Conservation (phyloP, 2,329 filamentous ascomycete genomes). For the Pseudocercospora macadamiae region DNA sequence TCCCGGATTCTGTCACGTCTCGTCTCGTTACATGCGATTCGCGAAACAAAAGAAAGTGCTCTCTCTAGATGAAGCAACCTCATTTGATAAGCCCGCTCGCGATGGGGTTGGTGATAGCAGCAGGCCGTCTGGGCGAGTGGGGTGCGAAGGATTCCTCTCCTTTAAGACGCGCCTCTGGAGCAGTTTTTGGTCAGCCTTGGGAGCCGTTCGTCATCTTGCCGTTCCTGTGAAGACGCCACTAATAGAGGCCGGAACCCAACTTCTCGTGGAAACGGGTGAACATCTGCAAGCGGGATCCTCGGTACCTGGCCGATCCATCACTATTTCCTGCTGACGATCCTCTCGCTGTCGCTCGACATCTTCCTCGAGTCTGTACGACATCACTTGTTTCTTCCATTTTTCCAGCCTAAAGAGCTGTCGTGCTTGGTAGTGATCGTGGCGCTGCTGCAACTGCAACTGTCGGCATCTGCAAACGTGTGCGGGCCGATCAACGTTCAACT, state of each 20-base stretch:
- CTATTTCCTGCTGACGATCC: not conserved
- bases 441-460: not conserved
- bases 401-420: too few relatives aligned
- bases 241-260: slow-evolving; percentile 6
- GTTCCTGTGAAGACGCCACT: slow-evolving; percentile 13
- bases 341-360: too few relatives aligned
- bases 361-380: not conserved
- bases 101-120: slow-evolving; percentile 9
- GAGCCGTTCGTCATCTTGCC: slow-evolving; percentile 5
- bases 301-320: not conserved
- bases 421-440: not conserved
- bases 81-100: not conserved
- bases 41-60: not conserved
- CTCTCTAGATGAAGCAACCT: not conserved
- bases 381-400: too few relatives aligned
- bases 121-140: slow-evolving; percentile 12
- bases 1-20: not conserved
- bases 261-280: not conserved
- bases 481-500: not conserved
- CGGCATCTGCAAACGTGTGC: not conserved
- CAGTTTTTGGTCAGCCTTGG: not conserved
- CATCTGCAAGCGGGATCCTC: not conserved
- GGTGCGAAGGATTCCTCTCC: not conserved
- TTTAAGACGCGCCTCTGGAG: not conserved
- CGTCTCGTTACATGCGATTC: too few relatives aligned